Percentiles rank a stretch among this genome's conserved stretches.
phyloP scores from a whole-genome alignment of 345 rosid species.

The Brassica juncea region DNA sequence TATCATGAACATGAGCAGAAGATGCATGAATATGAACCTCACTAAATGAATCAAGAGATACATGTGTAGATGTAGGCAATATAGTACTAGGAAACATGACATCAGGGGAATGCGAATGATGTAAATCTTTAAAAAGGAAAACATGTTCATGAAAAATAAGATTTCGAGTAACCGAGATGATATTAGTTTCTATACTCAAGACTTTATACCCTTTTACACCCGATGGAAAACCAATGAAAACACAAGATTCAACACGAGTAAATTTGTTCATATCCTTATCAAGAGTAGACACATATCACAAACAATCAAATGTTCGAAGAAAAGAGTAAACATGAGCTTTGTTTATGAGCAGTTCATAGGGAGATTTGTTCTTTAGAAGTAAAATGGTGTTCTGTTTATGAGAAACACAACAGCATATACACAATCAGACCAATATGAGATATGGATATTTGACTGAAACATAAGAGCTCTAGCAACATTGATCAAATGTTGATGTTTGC shows the following conservation, averaged over 20 bases:
- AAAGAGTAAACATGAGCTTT: neutral
- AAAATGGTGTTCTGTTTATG: neutral
- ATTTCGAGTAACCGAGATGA: neutral
- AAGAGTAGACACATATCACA: neutral
- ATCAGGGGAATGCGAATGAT: neutral
- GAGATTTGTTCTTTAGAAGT: neutral
- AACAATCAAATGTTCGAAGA: neutral
- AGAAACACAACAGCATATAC: neutral
- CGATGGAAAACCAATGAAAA: neutral
- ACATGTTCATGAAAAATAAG: neutral
- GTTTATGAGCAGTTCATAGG: neutral
- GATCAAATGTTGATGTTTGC: neutral
- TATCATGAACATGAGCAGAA: too few species aligned
- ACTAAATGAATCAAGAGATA: neutral
- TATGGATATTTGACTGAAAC: neutral
- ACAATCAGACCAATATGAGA: neutral
- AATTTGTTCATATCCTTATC: neutral
- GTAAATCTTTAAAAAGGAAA: neutral
- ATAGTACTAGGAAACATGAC: neutral
- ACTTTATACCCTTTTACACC: neutral
- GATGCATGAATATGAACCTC: neutral
- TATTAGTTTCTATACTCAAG: neutral
- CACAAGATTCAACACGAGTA: neutral
- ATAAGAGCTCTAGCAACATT: neutral
- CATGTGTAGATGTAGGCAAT: neutral